phyloP scores from a whole-genome alignment of 179 eudicot species.

The Beta corolliflora region DNA sequence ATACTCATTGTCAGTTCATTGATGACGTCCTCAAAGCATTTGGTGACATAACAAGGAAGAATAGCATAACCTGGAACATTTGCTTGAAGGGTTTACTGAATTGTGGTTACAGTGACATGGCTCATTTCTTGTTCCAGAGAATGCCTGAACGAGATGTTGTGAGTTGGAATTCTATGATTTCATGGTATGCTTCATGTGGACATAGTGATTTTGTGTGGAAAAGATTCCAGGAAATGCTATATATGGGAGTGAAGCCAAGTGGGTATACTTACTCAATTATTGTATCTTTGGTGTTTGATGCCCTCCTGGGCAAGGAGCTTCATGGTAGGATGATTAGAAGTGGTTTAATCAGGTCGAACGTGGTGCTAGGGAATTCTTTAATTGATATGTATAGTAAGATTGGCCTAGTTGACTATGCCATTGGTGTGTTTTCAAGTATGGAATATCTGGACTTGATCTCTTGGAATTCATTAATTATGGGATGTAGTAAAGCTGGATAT shows the following conservation, averaged over 20 bases:
- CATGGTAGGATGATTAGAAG: constrained; percentile 41
- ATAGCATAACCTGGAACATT: constrained; percentile 72
- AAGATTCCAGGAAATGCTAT: constrained; percentile 49
- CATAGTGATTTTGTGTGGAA: constrained; percentile 38
- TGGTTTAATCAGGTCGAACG: constrained; percentile 37
- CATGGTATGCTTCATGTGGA: constrained; percentile 51
- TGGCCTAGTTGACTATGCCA: constrained; percentile 37
- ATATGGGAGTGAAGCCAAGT: constrained; percentile 40
- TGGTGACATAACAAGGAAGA: constrained; percentile 56
- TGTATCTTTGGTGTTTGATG: constrained; percentile 31
- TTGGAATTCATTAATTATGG: constrained; percentile 43
- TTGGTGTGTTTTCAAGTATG: constrained; percentile 42
- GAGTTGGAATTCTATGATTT: constrained; percentile 72
- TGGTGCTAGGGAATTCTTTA: constrained; percentile 43
- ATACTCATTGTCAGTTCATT: constrained; percentile 35
- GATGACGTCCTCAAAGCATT: constrained; percentile 50
- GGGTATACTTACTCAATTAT: constrained; percentile 40
- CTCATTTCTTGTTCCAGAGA: constrained; percentile 53
- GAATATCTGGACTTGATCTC: constrained; percentile 41
- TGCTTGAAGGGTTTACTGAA: constrained; percentile 49
- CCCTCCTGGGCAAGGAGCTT: constrained; percentile 35
- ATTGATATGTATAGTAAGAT: constrained; percentile 43
- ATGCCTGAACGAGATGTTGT: constrained; percentile 74
- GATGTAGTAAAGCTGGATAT: constrained; percentile 28
- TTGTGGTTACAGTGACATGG: constrained; percentile 41